Base-by-base conservation (phyloP, 1,284 basidiomycete species). In the Amylostereum areolatum region DNA sequence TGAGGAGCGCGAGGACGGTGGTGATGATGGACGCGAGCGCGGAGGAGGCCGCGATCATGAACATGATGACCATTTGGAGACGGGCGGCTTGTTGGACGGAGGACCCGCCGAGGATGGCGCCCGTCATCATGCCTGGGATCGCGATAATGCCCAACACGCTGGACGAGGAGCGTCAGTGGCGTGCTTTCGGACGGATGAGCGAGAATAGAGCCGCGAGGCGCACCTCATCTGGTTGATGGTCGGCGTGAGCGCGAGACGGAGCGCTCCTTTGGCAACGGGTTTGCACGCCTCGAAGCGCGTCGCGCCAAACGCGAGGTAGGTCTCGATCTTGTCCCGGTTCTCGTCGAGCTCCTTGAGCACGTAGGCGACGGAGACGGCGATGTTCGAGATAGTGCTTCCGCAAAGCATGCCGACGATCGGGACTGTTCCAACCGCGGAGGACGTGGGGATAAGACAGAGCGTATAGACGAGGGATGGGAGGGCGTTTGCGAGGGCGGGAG, bases 11-110 rank as follows among this genome's bases (percentile, higher is more conserved):
- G 36, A 81, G 69, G 48, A 81, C 67, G 1, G 85, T 83, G 2
- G 80, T 78, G 44, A 78, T 68, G 52, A 89, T 83, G 4, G 81
- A 74, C 4, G 82, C 78, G 27, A 92, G 75, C 1, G 83, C 79
- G 0, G 85, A 85, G 49, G 80, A 78, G 0, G 89, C 83, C 2
- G 84, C 83, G 47, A 93, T 89, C 85, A 92, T 89, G 66, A 93
- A 92, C 81, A 92, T 89, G 68, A 92, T 90, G 51, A 92, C 83
- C 85, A 91, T 92, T 60, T 93, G 91, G 9, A 93, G 67, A 46
- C 83, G 80, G 1, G 88, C 88, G 0, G 91, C 91, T 66, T 92
- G 89, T 44, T 89, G 77, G 43, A 93, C 88, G 30, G 83, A 83
- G 31, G 87, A 80, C 0, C 90, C 91, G 25, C 89, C 91, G 12